Percentiles rank a stretch among this genome's conserved stretches.
phyloP scores from a whole-genome alignment of 768 basidiomycete species.

The Collybiopsis luxurians region DNA sequence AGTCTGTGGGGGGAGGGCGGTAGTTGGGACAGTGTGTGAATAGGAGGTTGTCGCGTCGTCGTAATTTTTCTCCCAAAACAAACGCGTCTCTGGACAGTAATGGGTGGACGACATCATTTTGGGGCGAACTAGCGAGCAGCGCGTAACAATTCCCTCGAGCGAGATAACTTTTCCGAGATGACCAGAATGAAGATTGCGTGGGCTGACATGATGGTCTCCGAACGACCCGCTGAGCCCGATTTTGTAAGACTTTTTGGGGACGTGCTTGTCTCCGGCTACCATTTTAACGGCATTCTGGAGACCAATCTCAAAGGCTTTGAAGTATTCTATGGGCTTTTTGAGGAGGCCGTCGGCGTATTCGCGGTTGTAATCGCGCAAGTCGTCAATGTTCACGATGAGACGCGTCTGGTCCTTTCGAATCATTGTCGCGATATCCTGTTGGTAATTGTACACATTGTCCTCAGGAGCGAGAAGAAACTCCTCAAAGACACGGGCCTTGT shows the following conservation, averaged over 20 bases:
- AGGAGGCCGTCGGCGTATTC: constrained; percentile 86
- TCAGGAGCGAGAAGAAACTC: constrained; percentile 72
- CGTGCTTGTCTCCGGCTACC: constrained; percentile 75
- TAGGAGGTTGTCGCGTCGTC: constrained; percentile 89
- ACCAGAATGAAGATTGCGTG: constrained; percentile 81
- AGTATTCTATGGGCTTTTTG: constrained; percentile 81
- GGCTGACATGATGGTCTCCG: constrained; percentile 97
- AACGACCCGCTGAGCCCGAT: constrained; percentile 95
- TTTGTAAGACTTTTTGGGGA: constrained; percentile 76
- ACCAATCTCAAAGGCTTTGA: constrained; percentile 89
- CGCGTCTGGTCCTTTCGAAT: constrained; percentile 80
- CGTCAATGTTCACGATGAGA: constrained; percentile 93
- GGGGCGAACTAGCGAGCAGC: constrained; percentile 96
- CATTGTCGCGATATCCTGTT: constrained; percentile 80
- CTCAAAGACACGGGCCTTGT: constrained; percentile 76
- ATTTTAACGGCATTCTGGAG: constrained; percentile 70
- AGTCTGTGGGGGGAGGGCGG: constrained; percentile 83
- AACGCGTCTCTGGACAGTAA: constrained; percentile 84
- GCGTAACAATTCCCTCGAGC: constrained; percentile 95
- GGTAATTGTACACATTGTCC: constrained; percentile 72
- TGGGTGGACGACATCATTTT: constrained; percentile 98
- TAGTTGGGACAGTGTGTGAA: constrained; percentile 81
- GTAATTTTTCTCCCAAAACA: constrained; percentile 87
- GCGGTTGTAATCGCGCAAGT: constrained; percentile 89
- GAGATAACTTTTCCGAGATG: constrained; percentile 97